Percentiles rank a stretch among this genome's conserved stretches.
These are phyloP conservation scores for Diaporthe nobilis DNA, from an alignment of 2,329 filamentous ascomycete species.

Conservation along the genomic window DNA sequence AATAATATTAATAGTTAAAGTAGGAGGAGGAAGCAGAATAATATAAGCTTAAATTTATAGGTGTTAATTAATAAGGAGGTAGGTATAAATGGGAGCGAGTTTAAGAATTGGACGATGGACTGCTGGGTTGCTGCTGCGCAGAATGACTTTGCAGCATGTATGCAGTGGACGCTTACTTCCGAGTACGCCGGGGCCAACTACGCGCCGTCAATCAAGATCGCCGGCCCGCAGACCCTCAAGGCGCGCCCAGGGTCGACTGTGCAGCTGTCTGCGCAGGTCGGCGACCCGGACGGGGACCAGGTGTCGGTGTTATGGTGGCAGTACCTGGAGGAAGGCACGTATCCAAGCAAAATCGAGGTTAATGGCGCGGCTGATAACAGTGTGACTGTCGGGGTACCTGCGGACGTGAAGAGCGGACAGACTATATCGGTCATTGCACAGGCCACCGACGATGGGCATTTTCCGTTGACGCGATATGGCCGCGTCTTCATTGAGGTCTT, in stretches of 20 bases:
- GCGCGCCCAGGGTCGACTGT: neutral
- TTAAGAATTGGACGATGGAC: constrained; percentile 2
- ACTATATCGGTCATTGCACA: constrained; percentile 24
- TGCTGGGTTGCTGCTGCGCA: constrained; percentile 5
- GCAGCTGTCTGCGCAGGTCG: neutral
- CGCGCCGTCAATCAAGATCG: neutral
- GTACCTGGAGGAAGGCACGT: constrained; percentile 20
- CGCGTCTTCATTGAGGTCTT: constrained; percentile 9
- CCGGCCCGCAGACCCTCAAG: neutral
- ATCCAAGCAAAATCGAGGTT: neutral
- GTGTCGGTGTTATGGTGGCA: constrained; percentile 14
- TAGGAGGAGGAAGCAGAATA: neutral
- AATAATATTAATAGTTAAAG: too few relatives aligned
- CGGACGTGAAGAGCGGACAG: constrained; percentile 19
- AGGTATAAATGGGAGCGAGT: neutral
- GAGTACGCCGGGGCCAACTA: constrained; percentile 1
- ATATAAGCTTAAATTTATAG: too few relatives aligned
- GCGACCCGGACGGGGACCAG: constrained; percentile 15
- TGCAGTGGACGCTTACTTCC: constrained; percentile 22
- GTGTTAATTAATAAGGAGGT: too few relatives aligned
- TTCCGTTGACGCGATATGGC: constrained; percentile 22
- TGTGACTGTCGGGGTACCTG: neutral
- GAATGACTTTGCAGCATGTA: constrained; percentile 26
- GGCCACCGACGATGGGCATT: constrained; percentile 19
- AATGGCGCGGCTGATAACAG: neutral